Evolutionary conservation across 805 yeast genomes (phyloP), one percentile per base, ranked within the genome.

Genomic region (Blastobotrys americana): DNA sequence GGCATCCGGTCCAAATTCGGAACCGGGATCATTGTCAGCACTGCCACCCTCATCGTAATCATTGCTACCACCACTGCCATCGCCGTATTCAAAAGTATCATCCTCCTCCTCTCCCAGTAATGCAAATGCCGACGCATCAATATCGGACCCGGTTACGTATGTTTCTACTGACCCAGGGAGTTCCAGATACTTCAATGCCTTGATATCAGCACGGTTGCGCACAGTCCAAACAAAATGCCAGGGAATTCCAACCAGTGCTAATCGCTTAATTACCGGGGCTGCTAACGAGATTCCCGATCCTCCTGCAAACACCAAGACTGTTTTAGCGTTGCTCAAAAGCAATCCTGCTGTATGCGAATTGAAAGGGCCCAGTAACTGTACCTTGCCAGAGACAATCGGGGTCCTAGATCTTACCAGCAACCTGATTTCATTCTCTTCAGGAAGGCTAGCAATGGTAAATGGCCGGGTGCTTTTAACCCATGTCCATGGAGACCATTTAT

Each of bases 201-300:
- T 90, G 51, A 86, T 74, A 34, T 88, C 90, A 72, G 77, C 52
- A 77, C 69, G 36, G 57, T 87, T 94, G 53, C 88, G 75, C 15
- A 85, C 77, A 9, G 88, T 93, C 97, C 97, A 90, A 1, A 90
- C 72, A 46, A 90, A 72, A 53, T 84, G 80, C 9, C 75, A 77
- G 5, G 78, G 78, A 5, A 83, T 41, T 1, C 49, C 78, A 23
- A 95, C 95, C 54, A 82, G 78, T 55, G 79, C 80, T 62, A 88
- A 69, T 1, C 81, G 78, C 51, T 96, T 71, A 41, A 85, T 64
- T n/a, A 93, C 66, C 5, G 81, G 93, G 17, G 87, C 77, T 0
- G 96, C 96, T 63, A 80, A 80, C n/a, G 89, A 78, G 18, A 86
- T 76, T 3, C 87, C 85, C 5, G 88, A 82, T 1, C 93, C 90